These are phyloP conservation scores for Penicillium concentricum DNA, from an alignment of 2,329 filamentous ascomycete species.

Conservation along the genomic window DNA sequence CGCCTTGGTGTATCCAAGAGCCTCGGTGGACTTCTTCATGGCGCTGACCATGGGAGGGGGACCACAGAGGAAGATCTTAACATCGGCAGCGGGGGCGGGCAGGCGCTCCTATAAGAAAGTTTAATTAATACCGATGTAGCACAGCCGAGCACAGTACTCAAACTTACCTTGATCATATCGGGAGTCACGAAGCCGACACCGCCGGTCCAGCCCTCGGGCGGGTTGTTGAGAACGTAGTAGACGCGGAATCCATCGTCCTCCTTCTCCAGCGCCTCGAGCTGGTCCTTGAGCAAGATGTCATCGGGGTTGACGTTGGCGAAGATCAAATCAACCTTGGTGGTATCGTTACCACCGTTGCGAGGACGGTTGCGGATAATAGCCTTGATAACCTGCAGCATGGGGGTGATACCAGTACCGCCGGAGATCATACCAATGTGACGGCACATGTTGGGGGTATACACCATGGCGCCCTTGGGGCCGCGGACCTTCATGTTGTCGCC, in stretches of 20 bases:
- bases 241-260: constrained; percentile 81
- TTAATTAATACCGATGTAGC: not conserved
- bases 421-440: constrained; percentile 97
- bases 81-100: constrained; percentile 76
- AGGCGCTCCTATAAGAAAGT: constrained; percentile 49
- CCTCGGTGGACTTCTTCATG: constrained; percentile 93
- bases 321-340: constrained; percentile 87
- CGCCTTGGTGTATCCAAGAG: constrained; percentile 87
- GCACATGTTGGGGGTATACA: constrained; percentile 96
- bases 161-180: constrained; percentile 84
- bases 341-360: constrained; percentile 67
- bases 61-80: constrained; percentile 93
- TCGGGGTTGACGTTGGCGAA: constrained; percentile 94
- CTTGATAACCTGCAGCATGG: constrained; percentile 94
- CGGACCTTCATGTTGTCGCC: constrained; percentile 86
- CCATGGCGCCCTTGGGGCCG: constrained; percentile 96
- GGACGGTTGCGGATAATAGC: constrained; percentile 79
- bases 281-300: constrained; percentile 91
- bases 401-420: constrained; percentile 95
- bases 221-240: constrained; percentile 96
- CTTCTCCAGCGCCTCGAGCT: constrained; percentile 74
- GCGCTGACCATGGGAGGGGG: constrained; percentile 95
- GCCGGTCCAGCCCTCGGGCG: constrained; percentile 85
- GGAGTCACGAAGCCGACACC: constrained; percentile 92
- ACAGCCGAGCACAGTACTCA: not conserved